Conservation (phyloP, 345 rosid genomes). For the Melastoma malabathricum region DNA sequence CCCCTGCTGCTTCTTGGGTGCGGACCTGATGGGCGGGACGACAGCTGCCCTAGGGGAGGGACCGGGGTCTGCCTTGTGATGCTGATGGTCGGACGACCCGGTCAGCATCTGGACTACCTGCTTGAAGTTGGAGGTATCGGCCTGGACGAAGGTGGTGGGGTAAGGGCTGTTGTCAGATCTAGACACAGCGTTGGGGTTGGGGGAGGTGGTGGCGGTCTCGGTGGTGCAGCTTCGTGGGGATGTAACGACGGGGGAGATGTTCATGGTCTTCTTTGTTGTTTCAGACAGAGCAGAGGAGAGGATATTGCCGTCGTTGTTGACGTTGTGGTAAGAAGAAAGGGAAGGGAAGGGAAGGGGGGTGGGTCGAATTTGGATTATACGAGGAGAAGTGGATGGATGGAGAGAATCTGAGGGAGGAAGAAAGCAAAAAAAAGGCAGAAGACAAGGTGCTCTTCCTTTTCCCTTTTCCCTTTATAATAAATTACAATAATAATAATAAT, state of each 20-base stretch:
- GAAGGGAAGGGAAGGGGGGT: no score
- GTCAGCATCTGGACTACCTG: slow-evolving; percentile 96
- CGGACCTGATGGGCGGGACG: slow-evolving; percentile 31
- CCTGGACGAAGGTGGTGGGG: slow-evolving; percentile 93
- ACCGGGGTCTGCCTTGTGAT: slow-evolving; percentile 21
- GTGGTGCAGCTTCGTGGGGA: no score
- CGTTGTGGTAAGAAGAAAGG: neutral
- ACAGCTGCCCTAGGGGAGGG: slow-evolving; percentile 26
- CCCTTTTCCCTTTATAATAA: no score
- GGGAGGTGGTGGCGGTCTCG: slow-evolving; percentile 5
- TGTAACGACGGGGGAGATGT: no score
- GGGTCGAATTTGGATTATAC: no score
- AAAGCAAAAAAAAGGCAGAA: no score
- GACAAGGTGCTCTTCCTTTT: no score
- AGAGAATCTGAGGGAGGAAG: no score
- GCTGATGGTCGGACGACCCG: slow-evolving; percentile 60
- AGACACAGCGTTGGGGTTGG: slow-evolving; percentile 46
- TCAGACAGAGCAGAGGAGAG: no score
- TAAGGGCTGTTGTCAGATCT: slow-evolving; percentile 91
- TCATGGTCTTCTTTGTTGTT: slow-evolving; percentile 9
- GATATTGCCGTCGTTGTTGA: neutral
- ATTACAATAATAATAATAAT: no score
- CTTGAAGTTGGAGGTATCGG: slow-evolving; percentile 75
- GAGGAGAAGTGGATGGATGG: no score
- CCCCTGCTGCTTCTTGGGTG: slow-evolving; percentile 59